These are phyloP conservation scores for Phytopythium litorale DNA, from an alignment of 352 stramenopile genomes.

Conservation along the genomic window DNA sequence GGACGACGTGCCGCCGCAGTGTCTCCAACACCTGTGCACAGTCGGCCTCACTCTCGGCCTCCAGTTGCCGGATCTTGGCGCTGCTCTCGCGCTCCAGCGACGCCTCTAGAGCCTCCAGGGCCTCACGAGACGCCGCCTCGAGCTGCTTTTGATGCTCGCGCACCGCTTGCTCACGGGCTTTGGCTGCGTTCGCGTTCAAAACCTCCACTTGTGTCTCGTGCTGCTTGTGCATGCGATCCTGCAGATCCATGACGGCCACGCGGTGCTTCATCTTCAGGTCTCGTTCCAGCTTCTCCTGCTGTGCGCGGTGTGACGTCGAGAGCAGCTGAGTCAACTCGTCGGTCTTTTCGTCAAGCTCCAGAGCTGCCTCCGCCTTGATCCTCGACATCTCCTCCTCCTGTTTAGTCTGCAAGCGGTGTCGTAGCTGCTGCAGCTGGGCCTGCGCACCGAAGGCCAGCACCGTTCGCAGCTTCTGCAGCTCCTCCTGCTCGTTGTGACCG, in stretches of 20 bases:
- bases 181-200: conserved; percentile 21
- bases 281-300: conserved; percentile 28
- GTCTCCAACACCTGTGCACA: conserved; percentile 36
- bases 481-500: conserved; percentile 28
- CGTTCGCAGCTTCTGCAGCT: conserved; percentile 58
- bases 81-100: conserved; percentile 41
- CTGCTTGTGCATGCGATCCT: conserved; percentile 34
- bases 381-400: conserved; percentile 32
- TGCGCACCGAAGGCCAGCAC: conserved; percentile 55
- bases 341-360: conserved; percentile 30
- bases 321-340: conserved; percentile 42
- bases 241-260: conserved; percentile 42
- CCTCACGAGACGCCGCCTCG: conserved; percentile 25
- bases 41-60: conserved; percentile 34
- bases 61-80: conserved; percentile 29
- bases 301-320: conserved; percentile 25
- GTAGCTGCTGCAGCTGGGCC: conserved; percentile 56
- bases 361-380: conserved; percentile 19
- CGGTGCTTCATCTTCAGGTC: conserved; percentile 47
- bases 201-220: conserved; percentile 24
- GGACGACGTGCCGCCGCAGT: conserved; percentile 20
- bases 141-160: conserved; percentile 19
- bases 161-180: conserved; percentile 16
- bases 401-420: conserved; percentile 30
- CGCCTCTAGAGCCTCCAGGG: conserved; percentile 30